Base-by-base conservation (phyloP, 2,329 filamentous ascomycete species). In the Dothideomycetidae sp. region DNA sequence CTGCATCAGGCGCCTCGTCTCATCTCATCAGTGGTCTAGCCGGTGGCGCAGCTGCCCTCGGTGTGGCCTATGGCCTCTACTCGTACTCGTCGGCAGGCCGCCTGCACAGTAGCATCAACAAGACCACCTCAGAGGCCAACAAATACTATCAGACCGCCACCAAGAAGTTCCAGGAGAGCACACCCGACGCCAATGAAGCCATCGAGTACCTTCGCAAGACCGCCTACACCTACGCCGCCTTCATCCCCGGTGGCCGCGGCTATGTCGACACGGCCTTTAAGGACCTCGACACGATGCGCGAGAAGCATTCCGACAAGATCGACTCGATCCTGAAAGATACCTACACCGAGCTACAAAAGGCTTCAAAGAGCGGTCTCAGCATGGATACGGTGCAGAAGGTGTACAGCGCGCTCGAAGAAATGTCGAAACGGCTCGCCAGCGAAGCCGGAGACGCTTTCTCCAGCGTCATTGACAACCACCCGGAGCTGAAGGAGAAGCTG, bases 381-480 rank as follows among this genome's bases (percentile, higher is more conserved):
- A 52, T 29, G 12, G 31, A 31, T 13, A 23, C 31, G 11, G 14
- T 36, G 32, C 10, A 13, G 18, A 13, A 30, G n/a, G 38, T 18
- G 15, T 15, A 36, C 10, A 28, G 21, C 3, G 38, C 23, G 11
- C 35, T 45, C 2, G 12, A 39, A 13, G 19, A 31, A 12, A 57
- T 85, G 4, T 63, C 73, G 19, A 75, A 79, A 42, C 67, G 72
- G 44, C 57, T 85, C 10, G 68, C 67, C 11, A 66, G 66, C 31
- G 64, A 85, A 2, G 70, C 75, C 0, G 70, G 67, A 4, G 75
- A 81, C 47, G 73, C 75, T 1, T 60, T 72, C 0, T 58, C 63
- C 15, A 73, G 83, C 44, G 70, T 85, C 29, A 55, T 84, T 35
- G 68, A 83, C 49, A 81, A 82, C 52, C 79, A 85, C 53, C 81